A percentile compares a stretch with the other conserved stretches of the same genome.
phyloP scores from a whole-genome alignment of 1,284 basidiomycete species.

The Papiliotrema terrestris region DNA sequence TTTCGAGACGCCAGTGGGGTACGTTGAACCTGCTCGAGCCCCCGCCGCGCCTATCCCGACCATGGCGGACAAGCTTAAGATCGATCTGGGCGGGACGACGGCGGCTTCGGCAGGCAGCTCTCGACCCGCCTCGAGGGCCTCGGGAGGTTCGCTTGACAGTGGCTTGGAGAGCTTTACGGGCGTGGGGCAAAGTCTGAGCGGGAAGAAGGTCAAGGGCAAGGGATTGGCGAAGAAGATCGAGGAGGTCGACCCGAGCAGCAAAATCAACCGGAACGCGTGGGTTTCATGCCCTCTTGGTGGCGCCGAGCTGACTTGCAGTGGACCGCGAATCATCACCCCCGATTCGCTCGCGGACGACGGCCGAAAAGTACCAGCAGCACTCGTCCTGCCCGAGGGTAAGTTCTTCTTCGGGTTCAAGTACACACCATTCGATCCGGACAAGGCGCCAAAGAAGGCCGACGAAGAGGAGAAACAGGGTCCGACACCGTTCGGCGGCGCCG shows the following conservation, averaged over 20 bases:
- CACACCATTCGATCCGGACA: constrained; percentile 60
- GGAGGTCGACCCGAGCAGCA: constrained; percentile 72
- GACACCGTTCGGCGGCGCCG: constrained; percentile 38
- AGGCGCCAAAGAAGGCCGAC: constrained; percentile 42
- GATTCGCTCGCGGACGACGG: constrained; percentile 68
- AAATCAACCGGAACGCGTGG: constrained; percentile 83
- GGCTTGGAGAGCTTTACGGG: constrained; percentile 86
- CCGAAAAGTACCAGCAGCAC: constrained; percentile 77
- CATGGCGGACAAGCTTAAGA: constrained; percentile 96
- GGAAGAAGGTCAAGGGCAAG: constrained; percentile 87
- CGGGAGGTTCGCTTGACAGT: constrained; percentile 42
- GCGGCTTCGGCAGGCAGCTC: constrained; percentile 62
- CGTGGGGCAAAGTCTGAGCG: constrained; percentile 79
- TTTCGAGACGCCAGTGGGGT: constrained; percentile 59
- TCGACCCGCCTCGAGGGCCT: constrained; percentile 59
- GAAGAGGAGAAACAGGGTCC: constrained; percentile 14
- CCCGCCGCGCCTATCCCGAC: constrained; percentile 77
- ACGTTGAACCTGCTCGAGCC: constrained; percentile 84
- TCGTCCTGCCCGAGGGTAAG: constrained; percentile 87
- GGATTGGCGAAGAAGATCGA: constrained; percentile 80
- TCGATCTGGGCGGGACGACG: constrained; percentile 78
- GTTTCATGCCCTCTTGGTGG: constrained; percentile 42
- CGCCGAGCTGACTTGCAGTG: constrained; percentile 52
- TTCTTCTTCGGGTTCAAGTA: constrained; percentile 90
- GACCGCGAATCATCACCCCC: constrained; percentile 79